Percentiles rank a stretch among this genome's conserved stretches.
Evolutionary conservation across 2,329 filamentous ascomycete genomes (phyloP).

Genomic region (Fusarium papillatum): DNA sequence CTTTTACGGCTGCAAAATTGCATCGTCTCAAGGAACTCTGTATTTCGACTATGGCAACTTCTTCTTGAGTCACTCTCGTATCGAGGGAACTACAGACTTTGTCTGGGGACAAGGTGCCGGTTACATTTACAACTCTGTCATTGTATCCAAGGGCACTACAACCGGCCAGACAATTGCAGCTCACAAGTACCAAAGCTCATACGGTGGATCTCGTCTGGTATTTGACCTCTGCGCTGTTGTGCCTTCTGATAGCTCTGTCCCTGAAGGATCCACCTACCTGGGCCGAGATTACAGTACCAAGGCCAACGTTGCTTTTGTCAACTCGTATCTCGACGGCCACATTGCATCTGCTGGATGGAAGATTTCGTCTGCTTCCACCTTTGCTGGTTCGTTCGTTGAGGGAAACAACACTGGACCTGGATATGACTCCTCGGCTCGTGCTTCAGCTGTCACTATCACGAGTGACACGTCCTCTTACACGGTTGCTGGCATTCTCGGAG

Average conservation of each 20-base stretch:
- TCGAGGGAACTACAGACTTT: conserved; percentile 39
- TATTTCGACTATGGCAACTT: conserved; percentile 41
- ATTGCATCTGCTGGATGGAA: conserved; percentile 45
- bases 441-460: conserved; percentile 37
- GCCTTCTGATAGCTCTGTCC: conserved; percentile 42
- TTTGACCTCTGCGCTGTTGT: conserved; percentile 56
- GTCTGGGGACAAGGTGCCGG: conserved; percentile 40
- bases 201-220: conserved; percentile 53
- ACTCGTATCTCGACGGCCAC: conserved; percentile 46
- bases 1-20: conserved; percentile 54
- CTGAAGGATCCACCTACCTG: conserved; percentile 42
- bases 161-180: conserved; percentile 45
- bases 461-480: conserved; percentile 65
- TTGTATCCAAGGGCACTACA: conserved; percentile 24
- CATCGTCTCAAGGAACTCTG: conserved; percentile 36
- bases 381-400: conserved; percentile 46
- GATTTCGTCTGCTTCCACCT: conserved; percentile 38
- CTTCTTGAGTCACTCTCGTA: conserved; percentile 36
- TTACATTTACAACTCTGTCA: conserved; percentile 41
- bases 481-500: conserved; percentile 50
- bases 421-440: conserved; percentile 37
- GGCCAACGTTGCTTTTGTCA: conserved; percentile 45
- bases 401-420: conserved; percentile 51
- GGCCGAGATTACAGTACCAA: conserved; percentile 44
- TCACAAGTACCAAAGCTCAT: conserved; percentile 42